phyloP scores from a whole-genome alignment of 768 basidiomycete genomes.

The Trametes coccinea region DNA sequence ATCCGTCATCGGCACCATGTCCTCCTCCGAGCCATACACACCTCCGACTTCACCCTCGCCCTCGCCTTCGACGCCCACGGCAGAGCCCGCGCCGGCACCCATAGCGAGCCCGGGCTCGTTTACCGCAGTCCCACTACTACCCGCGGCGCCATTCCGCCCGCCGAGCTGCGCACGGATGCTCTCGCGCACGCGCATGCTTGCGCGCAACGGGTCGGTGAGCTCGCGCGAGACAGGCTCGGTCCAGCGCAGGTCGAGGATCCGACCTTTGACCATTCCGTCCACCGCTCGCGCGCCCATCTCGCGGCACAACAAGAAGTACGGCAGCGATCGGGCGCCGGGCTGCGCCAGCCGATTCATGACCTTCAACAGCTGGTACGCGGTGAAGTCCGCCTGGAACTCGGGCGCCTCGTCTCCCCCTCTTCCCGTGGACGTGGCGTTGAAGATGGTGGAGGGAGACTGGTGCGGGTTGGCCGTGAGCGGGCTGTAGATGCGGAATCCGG shows the following conservation, averaged over 20 bases:
- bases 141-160: constrained; percentile 20
- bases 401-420: constrained; percentile 34
- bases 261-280: constrained; percentile 81
- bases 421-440: constrained; percentile 7
- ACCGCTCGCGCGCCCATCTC: constrained; percentile 83
- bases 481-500: constrained; percentile 40
- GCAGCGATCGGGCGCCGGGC: constrained; percentile 59
- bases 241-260: constrained; percentile 76
- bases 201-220: constrained; percentile 34
- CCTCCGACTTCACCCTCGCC: constrained; percentile 11
- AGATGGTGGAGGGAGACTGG: constrained; percentile 26
- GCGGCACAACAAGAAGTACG: constrained; percentile 80
- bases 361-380: constrained; percentile 75
- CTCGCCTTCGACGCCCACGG: neutral
- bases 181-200: constrained; percentile 24
- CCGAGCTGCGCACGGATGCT: constrained; percentile 19
- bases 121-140: constrained; percentile 44
- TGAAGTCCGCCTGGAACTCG: constrained; percentile 64
- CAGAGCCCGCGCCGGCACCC: neutral
- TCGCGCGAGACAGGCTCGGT: constrained; percentile 68
- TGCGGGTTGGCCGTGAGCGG: constrained; percentile 32
- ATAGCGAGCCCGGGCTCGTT: constrained; percentile 22
- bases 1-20: constrained; percentile 48
- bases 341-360: constrained; percentile 80
- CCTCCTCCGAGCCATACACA: constrained; percentile 43